Evolutionary conservation across 805 yeast species (phyloP), one percentile per base, ranked within the genome.

Genomic region (Yamadazyma kitorensis): DNA sequence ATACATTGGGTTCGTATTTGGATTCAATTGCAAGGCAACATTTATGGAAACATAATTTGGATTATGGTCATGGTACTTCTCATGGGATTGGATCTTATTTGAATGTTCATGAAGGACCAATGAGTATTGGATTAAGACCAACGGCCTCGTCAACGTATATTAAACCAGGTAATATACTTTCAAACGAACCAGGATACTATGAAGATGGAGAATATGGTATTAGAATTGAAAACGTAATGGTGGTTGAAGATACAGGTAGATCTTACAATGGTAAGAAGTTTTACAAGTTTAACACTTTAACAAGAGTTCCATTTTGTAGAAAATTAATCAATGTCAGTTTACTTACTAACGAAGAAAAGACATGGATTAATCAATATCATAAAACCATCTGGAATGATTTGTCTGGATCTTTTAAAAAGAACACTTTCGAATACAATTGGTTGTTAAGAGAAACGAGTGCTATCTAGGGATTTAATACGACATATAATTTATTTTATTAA

Each of bases 221-320:
- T 29, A 61, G 84, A 48, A 69, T 78, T 39, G 73, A 67, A 43
- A 65, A 70, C 47, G 74, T 75, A 51, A 64, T 76, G 66, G 66
- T 51, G 37, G 70, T 72, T 25, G 67, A 65, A 41, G 67, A 64
- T 30, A 48, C 63, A 29, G 72, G 65, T 7, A 54, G 49, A 34
- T 23, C 48, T 0, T 75, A 70, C 57, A 80, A 77, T 34, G 85
- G 77, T 31, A 69, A 66, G 45, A 59, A 63, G 38, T 82, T 76
- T 51, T 72, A 77, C 31, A 77, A 75, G 40, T 88, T 93, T 55
- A 95, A 86, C 41, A 87, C 95, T 45, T 64, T 87, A 33, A 91
- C 98, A 0, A 58, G 80, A 47, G 85, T 86, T 14, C 98, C 98
- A 13, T 83, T 84, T 58, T 86, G 95, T 56, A 40, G 28, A 25